Evolutionary conservation across 106 monocot genomes (phyloP), one percentile per base, ranked within the genome.

Genomic region (Posidonia australis): DNA sequence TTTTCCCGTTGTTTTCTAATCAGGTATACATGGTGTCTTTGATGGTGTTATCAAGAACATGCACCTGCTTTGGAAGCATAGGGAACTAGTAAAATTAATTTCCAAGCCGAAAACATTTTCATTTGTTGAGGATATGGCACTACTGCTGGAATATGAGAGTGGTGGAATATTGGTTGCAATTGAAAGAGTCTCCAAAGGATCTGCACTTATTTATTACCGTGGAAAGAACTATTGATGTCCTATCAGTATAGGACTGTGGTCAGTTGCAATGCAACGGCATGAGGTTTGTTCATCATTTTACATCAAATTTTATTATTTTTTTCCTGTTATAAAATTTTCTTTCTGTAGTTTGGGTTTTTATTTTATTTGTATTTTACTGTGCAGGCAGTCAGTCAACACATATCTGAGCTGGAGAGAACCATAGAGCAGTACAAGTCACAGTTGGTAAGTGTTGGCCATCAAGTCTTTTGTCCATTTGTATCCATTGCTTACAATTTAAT

Each of bases 31-130:
- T 79, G 98, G 98, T 70, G 91, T 99, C 73, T 99, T 99, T 81
- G 98, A 91, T 77, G 98, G 98, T 53, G 98, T 99, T 47, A 91
- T 99, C 73, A 91, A 91, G 76, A 99, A 99, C 54, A 99, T 99
- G 96, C 96, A 98, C 64, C 79, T 98, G 75, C 96, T 91, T 57
- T 98, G 96, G 96, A 98, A 98, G 63, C 91, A 99, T 60, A 80
- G 98, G 67, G 98, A 99, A 71, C 57, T 99, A 54, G 98, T 99
- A 51, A 99, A 99, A 46, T 70, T 99, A 56, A 88, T 99, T 18
- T 85, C 91, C 30, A 99, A 99, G 76, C 87, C 87, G 53, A 99
- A 99, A 62, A 99, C 87, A n/a, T 77, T 88, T 28, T 72, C 98
- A 28, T 91, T 87, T 83, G 85, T 99, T 53, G 91, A 99, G 74